phyloP scores from a whole-genome alignment of 805 yeast genomes.

The Nakazawaea wyomingensis region DNA sequence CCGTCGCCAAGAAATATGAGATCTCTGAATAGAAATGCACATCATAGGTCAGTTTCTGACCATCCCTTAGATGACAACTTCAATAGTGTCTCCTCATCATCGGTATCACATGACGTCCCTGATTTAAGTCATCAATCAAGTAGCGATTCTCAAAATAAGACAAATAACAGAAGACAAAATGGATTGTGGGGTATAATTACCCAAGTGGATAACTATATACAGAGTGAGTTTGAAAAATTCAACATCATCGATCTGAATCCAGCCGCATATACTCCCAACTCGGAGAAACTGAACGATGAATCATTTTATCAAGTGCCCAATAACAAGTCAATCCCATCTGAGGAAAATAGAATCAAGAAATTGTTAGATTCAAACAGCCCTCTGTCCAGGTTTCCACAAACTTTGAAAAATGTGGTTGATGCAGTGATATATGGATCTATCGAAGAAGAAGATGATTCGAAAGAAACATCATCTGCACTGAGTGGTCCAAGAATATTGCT shows the following conservation, averaged over 20 bases:
- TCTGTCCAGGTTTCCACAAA: slow-evolving; percentile 4
- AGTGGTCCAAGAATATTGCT: not conserved
- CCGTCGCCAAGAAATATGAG: slow-evolving; percentile 1
- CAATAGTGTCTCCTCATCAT: not conserved
- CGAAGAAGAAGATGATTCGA: slow-evolving; percentile 2
- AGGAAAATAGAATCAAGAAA: slow-evolving; percentile 11
- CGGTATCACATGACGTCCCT: not conserved
- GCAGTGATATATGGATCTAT: slow-evolving; percentile 11
- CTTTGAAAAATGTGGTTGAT: slow-evolving; percentile 11
- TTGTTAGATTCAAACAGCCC: slow-evolving; percentile 8
- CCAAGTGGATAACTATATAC: slow-evolving; percentile 13
- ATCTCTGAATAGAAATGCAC: slow-evolving; percentile 1
- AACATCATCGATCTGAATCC: slow-evolving; percentile 13
- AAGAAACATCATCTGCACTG: too few species aligned
- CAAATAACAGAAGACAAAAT: not conserved
- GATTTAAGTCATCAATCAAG: not conserved
- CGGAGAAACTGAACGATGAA: not conserved
- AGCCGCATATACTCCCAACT: too few species aligned
- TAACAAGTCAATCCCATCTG: not conserved
- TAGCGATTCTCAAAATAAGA: not conserved
- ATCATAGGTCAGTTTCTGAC: slow-evolving; percentile 5
- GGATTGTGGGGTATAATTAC: slow-evolving; percentile 11
- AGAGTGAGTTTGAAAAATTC: slow-evolving; percentile 13
- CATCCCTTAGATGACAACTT: slow-evolving; percentile 13
- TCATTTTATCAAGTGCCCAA: slow-evolving; percentile 4